Conservation (phyloP, 2,329 filamentous ascomycete genomes). For the Arthrobotrys iridis region DNA sequence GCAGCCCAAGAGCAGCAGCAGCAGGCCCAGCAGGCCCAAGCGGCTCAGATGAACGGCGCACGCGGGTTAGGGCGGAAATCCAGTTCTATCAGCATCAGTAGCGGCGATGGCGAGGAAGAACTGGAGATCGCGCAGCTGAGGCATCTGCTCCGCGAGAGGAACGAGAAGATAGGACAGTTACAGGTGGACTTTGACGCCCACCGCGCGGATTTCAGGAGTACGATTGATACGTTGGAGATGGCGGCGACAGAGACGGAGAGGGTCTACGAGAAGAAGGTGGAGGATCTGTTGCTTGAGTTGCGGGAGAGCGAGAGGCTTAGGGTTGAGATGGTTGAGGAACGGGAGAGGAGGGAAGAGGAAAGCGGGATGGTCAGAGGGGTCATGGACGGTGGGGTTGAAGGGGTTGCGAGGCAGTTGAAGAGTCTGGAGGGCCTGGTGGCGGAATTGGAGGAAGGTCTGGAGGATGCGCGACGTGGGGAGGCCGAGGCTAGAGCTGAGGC, state of each 20-base stretch:
- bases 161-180: conserved; percentile 92
- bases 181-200: conserved; percentile 95
- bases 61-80: conserved; percentile 10
- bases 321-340: conserved; percentile 68
- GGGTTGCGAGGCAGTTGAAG: conserved; percentile 88
- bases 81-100: conserved; percentile 40
- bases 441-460: conserved; percentile 93
- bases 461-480: conserved; percentile 92
- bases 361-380: conserved; percentile 23
- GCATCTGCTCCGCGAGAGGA: conserved; percentile 88
- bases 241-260: conserved; percentile 94
- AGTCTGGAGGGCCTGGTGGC: conserved; percentile 95
- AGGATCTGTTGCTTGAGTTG: conserved; percentile 83
- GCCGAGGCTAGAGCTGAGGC: conserved; percentile 95
- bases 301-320: conserved; percentile 82
- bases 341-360: conserved; percentile 35
- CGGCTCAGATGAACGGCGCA: conserved; percentile 59
- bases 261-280: conserved; percentile 93
- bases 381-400: conserved; percentile 70
- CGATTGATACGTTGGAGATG: conserved; percentile 94
- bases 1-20: conserved; percentile 63
- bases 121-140: conserved; percentile 71
- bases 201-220: conserved; percentile 93
- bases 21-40: conserved; percentile 59
- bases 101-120: conserved; percentile 75